Conservation (phyloP, 2,329 filamentous ascomycete species). For the Dactylonectria estremocensis region DNA sequence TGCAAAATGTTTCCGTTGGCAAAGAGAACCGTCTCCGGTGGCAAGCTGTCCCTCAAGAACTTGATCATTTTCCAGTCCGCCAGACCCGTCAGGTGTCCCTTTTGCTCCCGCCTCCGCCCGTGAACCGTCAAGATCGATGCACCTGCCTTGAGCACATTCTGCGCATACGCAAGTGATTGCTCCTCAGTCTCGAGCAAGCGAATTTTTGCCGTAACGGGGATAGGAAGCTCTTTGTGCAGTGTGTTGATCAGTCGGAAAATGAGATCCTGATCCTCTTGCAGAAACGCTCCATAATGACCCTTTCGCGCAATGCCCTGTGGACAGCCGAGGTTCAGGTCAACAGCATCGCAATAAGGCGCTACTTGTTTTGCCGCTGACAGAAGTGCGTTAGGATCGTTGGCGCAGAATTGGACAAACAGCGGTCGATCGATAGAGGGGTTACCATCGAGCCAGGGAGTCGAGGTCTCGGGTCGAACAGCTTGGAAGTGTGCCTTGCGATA, state of each 20-base stretch:
- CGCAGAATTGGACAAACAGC: constrained; percentile 96
- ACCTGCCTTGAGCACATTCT: constrained; percentile 87
- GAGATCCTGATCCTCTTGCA: constrained; percentile 92
- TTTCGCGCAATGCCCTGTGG: constrained; percentile 94
- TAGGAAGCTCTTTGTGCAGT: constrained; percentile 82
- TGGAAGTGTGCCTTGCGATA: constrained; percentile 90
- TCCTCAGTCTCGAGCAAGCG: constrained; percentile 89
- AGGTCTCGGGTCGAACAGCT: constrained; percentile 62
- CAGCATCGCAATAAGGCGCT: constrained; percentile 91
- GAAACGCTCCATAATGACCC: constrained; percentile 92
- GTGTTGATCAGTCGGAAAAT: constrained; percentile 87
- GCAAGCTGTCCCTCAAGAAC: constrained; percentile 86
- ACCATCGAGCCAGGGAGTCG: constrained; percentile 81
- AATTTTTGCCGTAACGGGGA: constrained; percentile 97
- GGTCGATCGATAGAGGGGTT: constrained; percentile 89
- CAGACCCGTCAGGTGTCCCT: constrained; percentile 93
- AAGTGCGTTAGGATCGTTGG: constrained; percentile 86
- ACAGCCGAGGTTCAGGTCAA: constrained; percentile 96
- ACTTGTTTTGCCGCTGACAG: constrained; percentile 84
- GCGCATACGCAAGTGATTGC: constrained; percentile 89
- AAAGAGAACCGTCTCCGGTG: constrained; percentile 91
- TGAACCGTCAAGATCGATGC: constrained; percentile 96
- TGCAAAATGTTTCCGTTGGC: constrained; percentile 96
- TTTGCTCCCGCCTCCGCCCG: constrained; percentile 90
- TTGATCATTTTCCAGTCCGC: constrained; percentile 93